phyloP scores from a whole-genome alignment of 2,329 filamentous ascomycete genomes.

The Ceratocystis ficicola region DNA sequence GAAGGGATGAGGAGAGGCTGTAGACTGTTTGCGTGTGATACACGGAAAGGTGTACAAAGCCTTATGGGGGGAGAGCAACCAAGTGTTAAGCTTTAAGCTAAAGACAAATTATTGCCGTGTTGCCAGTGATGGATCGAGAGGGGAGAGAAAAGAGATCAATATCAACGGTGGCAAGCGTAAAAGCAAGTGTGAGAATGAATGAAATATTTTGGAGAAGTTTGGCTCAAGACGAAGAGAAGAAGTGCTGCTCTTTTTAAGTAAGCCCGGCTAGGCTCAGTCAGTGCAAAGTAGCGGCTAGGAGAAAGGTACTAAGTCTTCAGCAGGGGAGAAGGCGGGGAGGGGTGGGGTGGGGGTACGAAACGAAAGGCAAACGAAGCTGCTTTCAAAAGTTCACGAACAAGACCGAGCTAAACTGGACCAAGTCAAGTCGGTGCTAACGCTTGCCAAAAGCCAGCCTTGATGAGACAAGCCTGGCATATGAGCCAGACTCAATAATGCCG shows the following conservation, averaged over 20 bases:
- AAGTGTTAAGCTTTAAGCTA: neutral
- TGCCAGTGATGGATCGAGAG: neutral
- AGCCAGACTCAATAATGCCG: neutral
- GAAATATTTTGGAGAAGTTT: neutral
- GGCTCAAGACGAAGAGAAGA: neutral
- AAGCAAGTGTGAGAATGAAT: neutral
- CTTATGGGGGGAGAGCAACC: neutral
- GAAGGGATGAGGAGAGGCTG: neutral
- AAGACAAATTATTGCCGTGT: neutral
- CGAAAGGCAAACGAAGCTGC: neutral
- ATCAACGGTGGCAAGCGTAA: neutral
- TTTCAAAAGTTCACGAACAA: neutral
- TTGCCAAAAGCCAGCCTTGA: neutral
- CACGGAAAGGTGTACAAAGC: conserved; percentile 6
- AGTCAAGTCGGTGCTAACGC: neutral
- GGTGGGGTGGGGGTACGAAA: neutral
- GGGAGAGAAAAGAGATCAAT: neutral
- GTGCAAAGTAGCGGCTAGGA: neutral
- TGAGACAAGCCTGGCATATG: neutral
- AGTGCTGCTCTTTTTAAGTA: conserved; percentile 9
- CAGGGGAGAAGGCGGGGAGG: neutral
- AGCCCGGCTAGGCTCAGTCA: neutral
- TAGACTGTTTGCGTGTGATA: neutral
- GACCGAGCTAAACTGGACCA: neutral
- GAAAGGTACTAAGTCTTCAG: neutral